Base-by-base conservation (phyloP, 2,329 filamentous ascomycete species). In the Talaromyces amestolkiae region DNA sequence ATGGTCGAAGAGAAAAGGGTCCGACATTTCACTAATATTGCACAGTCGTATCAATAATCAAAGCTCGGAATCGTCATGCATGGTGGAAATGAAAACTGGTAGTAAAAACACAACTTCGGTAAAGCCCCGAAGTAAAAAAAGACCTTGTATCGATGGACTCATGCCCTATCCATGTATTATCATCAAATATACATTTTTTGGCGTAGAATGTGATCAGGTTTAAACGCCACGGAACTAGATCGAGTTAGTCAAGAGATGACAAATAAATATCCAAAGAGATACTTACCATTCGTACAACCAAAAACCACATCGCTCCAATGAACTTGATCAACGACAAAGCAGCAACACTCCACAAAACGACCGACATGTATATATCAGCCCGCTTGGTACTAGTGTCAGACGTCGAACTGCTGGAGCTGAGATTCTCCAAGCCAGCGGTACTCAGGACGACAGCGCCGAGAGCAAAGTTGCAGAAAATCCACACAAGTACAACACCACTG, bases 391-490 rank as follows among this genome's bases (percentile, higher is more conserved):
- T 81, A 27, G 82, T 78, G 22, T 79, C 72, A 17, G 82, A 76
- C 19, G 81, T 61, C 56, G 76, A 74, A 27, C 1, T 72, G 17
- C 76, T 74, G 1, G 83, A 77, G 37, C 81, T 81, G 60, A 93
- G 85, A 66, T 85, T 85, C 70, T 96, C 89, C 68, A 97, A 78
- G 2, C 95, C 94, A 27, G 91, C 94, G 0, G 91, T 89, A 74
- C 91, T 93, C 70, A 99, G 82, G 8, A 99, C 94, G 1, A 96
- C 84, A 0, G 94, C 94, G 0, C 87, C 88, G 6, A 99, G 87
- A 0, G 87, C 93, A 76, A 99, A 91, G 78, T 99, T 99, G 74
- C 89, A 93, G 72, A 98, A 92, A 85, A 99, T 97, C 95, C 95
- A 99, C 70, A 91, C 88, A 60, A 98, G 82, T 35, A 99, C 95